These are phyloP conservation scores for Pichia phayaonensis DNA, from an alignment of 805 yeast genomes.

Conservation along the genomic window DNA sequence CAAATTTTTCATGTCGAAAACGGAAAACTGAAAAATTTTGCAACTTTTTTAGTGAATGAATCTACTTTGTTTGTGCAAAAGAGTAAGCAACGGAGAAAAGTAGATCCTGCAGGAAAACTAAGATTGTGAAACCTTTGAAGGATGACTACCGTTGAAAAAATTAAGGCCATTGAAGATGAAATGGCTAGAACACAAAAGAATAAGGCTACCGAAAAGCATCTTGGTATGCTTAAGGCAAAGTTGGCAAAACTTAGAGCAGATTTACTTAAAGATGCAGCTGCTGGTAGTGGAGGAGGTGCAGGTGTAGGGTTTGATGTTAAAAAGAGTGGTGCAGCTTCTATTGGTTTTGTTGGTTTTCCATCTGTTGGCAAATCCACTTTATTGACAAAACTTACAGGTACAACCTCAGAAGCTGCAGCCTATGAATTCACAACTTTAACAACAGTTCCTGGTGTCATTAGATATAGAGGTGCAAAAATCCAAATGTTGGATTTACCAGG, in stretches of 20 bases:
- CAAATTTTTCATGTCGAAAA: background rate
- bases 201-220: slow-evolving; percentile 94
- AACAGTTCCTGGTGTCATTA: slow-evolving; percentile 94
- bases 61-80: background rate
- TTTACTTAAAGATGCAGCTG: slow-evolving; percentile 59
- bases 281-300: slow-evolving; percentile 81
- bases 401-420: slow-evolving; percentile 96
- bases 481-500: slow-evolving; percentile 94
- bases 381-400: slow-evolving; percentile 83
- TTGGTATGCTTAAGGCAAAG: slow-evolving; percentile 96
- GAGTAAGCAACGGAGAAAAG: background rate
- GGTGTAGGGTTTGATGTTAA: slow-evolving; percentile 97
- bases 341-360: slow-evolving; percentile 97
- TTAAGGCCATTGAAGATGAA: slow-evolving; percentile 89
- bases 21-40: background rate
- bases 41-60: background rate
- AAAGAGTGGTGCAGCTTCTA: slow-evolving; percentile 96
- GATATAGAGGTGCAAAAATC: slow-evolving; percentile 93
- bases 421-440: slow-evolving; percentile 97
- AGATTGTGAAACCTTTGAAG: background rate
- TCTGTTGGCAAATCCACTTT: slow-evolving; percentile 89
- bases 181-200: slow-evolving; percentile 98
- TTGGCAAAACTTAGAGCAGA: slow-evolving; percentile 93
- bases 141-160: slow-evolving; percentile 68
- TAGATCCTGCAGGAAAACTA: background rate